These are phyloP conservation scores for Alternaria angustiovoidea DNA, from an alignment of 2,329 filamentous ascomycete genomes.

Conservation along the genomic window DNA sequence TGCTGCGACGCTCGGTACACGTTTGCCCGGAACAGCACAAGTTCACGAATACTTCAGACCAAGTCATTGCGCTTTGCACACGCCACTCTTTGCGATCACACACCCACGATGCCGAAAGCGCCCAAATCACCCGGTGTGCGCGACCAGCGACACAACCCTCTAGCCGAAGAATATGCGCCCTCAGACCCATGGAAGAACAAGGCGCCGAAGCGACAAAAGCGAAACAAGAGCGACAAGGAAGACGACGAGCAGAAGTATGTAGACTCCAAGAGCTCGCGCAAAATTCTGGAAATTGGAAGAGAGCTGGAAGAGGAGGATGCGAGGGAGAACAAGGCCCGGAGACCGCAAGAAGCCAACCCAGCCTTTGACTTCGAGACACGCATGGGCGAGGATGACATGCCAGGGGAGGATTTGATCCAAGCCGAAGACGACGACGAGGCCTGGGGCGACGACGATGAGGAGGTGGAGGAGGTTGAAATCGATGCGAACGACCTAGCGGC, in stretches of 20 bases:
- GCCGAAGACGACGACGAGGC: conserved; percentile 63
- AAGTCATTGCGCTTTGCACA: no score
- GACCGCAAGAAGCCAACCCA: conserved; percentile 60
- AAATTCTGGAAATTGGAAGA: conserved; percentile 88
- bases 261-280: conserved; percentile 85
- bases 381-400: conserved; percentile 62
- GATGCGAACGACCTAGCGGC: conserved; percentile 88
- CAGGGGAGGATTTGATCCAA: conserved; percentile 59
- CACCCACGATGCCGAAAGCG: conserved; percentile 77
- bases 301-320: conserved; percentile 86
- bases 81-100: not conserved
- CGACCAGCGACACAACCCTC: conserved; percentile 82
- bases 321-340: conserved; percentile 56
- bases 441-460: conserved; percentile 82
- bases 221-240: conserved; percentile 59
- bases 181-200: conserved; percentile 76
- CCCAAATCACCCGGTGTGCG: conserved; percentile 63
- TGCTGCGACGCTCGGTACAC: not conserved
- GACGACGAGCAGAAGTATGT: conserved; percentile 75
- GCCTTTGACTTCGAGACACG: conserved; percentile 84
- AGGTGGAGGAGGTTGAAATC: conserved; percentile 76
- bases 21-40: not conserved
- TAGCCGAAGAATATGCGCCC: conserved; percentile 85
- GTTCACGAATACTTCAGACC: not conserved
- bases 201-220: conserved; percentile 69